Evolutionary conservation across 2,329 filamentous ascomycete genomes (phyloP), one percentile per base, ranked within the genome.

Genomic region (Colletotrichum sp.): DNA sequence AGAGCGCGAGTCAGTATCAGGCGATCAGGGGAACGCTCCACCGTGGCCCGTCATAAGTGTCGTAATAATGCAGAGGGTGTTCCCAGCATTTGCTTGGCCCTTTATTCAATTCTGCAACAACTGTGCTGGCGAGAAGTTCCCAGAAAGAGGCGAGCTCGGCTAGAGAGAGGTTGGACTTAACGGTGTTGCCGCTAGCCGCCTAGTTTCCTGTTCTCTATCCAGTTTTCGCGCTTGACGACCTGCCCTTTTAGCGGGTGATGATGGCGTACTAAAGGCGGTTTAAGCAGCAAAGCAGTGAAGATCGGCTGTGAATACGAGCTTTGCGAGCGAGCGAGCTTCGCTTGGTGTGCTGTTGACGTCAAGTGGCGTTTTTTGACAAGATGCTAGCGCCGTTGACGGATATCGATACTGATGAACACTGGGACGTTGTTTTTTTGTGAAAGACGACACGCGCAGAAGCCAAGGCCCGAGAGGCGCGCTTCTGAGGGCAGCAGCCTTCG

Each of bases 21-120:
- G 69, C 70, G 44, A 64, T 64, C 73, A 75, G 64, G 74, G 70
- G 74, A 55, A 61, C 22, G 34, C 66, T 66, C 64, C 74, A 75
- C 74, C 65, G 22, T 59, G 25, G 22, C 12, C 64, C 64, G 64
- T 69, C 70, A 75, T 75, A 68, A 65, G 27, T 75, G 74, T 73
- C 74, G 70, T 65, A 65, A 69, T 68, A 69, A 73, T 52, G 70
- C 25, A 52, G 32, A 60, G 71, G 44, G 72, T 55, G 68, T 52
- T 63, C 34, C 7, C 32, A 61, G 28, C 28, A 60, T 32, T 30
- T 25, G 67, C 25, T 32, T 22, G 22, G 28, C 13, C 27, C 22
- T 48, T 55, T 75, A 75, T 57, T 63, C 69, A 63, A 68, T 39
- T 39, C 36, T 39, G 36, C 36, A 39, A 39, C 36, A 19, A 5